phyloP scores from a whole-genome alignment of 768 basidiomycete species.

The Macrolepiota albuminosa region DNA sequence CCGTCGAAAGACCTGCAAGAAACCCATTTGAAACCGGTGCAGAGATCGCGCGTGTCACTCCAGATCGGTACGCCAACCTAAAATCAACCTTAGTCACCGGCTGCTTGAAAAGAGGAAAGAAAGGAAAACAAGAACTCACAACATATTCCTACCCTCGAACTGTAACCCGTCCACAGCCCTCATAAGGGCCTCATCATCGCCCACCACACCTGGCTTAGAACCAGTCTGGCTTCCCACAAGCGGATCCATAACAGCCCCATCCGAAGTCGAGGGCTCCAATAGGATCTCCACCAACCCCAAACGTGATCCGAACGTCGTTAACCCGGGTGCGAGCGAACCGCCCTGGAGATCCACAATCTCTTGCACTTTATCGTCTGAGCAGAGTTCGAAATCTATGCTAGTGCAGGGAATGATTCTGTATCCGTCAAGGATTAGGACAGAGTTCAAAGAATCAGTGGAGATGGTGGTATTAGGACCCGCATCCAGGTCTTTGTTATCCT shows the following conservation, averaged over 20 bases:
- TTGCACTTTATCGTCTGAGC: slow-evolving; percentile 11
- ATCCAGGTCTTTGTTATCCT: slow-evolving; percentile 7
- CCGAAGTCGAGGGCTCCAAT: slow-evolving; percentile 59
- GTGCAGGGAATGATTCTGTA: slow-evolving; percentile 39
- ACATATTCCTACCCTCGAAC: slow-evolving; percentile 45
- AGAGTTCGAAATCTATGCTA: slow-evolving; percentile 15
- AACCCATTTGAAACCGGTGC: slow-evolving; percentile 55
- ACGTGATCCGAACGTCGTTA: slow-evolving; percentile 58
- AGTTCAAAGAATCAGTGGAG: neutral
- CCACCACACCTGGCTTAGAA: slow-evolving; percentile 33
- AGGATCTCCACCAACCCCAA: slow-evolving; percentile 70
- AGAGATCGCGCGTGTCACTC: slow-evolving; percentile 66
- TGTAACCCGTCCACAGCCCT: slow-evolving; percentile 62
- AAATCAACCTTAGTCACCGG: slow-evolving; percentile 1
- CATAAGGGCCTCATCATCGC: slow-evolving; percentile 39
- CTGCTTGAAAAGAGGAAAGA: neutral
- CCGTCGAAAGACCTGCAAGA: slow-evolving; percentile 57
- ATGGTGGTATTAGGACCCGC: slow-evolving; percentile 11
- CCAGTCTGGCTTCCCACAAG: slow-evolving; percentile 21
- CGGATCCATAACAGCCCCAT: slow-evolving; percentile 57
- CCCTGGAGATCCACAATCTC: slow-evolving; percentile 52
- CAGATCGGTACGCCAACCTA: slow-evolving; percentile 69
- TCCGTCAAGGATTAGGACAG: slow-evolving; percentile 51
- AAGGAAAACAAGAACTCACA: slow-evolving; percentile 33
- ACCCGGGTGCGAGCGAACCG: slow-evolving; percentile 56